Evolutionary conservation across 345 rosid species (phyloP).

Genomic region (Aurinia saxatilis): DNA sequence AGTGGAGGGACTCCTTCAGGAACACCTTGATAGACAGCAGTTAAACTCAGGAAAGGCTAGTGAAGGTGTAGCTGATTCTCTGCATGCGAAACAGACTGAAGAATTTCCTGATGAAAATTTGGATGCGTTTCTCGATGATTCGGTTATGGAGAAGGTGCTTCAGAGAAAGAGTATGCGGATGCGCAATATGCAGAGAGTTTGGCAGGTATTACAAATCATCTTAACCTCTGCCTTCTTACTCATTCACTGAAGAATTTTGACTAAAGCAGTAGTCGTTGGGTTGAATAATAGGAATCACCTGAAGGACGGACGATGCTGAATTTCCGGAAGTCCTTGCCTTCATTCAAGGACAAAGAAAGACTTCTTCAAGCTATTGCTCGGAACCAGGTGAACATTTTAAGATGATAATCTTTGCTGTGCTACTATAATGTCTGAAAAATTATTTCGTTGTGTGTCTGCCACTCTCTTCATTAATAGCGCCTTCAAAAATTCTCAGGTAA

Average conservation of each 20-base stretch:
- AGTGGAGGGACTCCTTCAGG: conserved; percentile 90
- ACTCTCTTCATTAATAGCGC: neutral
- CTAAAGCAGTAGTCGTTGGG: conserved; percentile 5
- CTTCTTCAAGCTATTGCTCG: conserved; percentile 94
- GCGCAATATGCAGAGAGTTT: conserved; percentile 89
- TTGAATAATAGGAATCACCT: conserved; percentile 63
- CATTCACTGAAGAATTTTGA: neutral
- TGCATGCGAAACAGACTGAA: conserved; percentile 36
- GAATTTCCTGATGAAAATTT: conserved; percentile 41
- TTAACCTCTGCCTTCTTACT: neutral
- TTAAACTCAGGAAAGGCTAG: conserved; percentile 41
- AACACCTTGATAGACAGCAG: conserved; percentile 75
- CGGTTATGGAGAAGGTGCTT: conserved; percentile 96
- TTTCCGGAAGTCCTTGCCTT: conserved; percentile 78
- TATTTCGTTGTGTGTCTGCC: neutral
- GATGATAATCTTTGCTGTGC: conserved; percentile 1
- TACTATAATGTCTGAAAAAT: neutral
- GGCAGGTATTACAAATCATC: conserved; percentile 50
- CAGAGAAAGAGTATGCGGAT: conserved; percentile 86
- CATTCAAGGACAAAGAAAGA: conserved; percentile 86
- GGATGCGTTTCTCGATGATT: conserved; percentile 60
- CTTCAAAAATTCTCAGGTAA: conserved; percentile 44
- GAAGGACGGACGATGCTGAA: conserved; percentile 81
- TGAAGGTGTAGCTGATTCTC: conserved; percentile 29
- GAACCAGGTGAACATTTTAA: conserved; percentile 65